Percentiles rank a stretch among this genome's conserved stretches.
Conservation (phyloP, 2,329 filamentous ascomycete genomes). For the Cladobotryum mycophilum region DNA sequence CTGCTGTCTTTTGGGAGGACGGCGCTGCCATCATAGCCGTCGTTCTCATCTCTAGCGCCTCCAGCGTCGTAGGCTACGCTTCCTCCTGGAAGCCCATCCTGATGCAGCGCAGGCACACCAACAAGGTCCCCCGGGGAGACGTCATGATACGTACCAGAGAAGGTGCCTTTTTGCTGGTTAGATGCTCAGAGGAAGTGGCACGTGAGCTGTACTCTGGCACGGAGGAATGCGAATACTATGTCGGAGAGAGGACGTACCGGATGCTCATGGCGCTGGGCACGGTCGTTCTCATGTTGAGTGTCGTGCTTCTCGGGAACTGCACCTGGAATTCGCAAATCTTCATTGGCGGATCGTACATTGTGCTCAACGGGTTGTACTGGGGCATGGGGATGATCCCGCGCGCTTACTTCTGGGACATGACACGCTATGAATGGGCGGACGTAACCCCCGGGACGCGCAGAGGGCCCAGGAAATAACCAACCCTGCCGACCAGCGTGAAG, state of each 20-base stretch:
- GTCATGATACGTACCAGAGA: constrained; percentile 56
- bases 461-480: constrained; percentile 29
- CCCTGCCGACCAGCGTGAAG: constrained; percentile 30
- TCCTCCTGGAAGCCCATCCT: constrained; percentile 52
- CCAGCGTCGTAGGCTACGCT: constrained; percentile 49
- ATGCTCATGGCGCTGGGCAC: constrained; percentile 52
- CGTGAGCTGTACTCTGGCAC: constrained; percentile 58
- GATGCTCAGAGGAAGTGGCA: constrained; percentile 53
- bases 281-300: constrained; percentile 53
- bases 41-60: constrained; percentile 44
- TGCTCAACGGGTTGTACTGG: constrained; percentile 57
- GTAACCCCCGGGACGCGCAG: constrained; percentile 33
- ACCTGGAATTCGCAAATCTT: constrained; percentile 55
- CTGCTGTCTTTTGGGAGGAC: constrained; percentile 33
- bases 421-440: constrained; percentile 39
- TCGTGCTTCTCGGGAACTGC: constrained; percentile 57
- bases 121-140: constrained; percentile 47
- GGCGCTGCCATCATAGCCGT: constrained; percentile 38
- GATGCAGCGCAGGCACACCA: constrained; percentile 42
- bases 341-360: constrained; percentile 51
- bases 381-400: constrained; percentile 44
- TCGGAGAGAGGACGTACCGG: constrained; percentile 41
- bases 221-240: constrained; percentile 52
- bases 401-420: constrained; percentile 51
- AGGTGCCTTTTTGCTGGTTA: constrained; percentile 52